Conservation (phyloP, 768 basidiomycete genomes). For the Wakefieldia striispora region DNA sequence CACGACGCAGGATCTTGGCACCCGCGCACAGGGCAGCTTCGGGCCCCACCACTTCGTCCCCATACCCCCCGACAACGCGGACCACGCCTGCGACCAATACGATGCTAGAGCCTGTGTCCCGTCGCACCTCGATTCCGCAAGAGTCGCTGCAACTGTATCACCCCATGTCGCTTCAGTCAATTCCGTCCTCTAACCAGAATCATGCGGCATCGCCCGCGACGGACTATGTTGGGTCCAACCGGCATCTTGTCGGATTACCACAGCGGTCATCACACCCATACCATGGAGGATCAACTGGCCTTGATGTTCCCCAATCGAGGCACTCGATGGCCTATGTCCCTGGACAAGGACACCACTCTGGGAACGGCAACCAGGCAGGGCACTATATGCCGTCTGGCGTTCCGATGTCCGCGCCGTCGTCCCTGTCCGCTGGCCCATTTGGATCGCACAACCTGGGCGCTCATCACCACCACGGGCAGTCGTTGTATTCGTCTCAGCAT, state of each 20-base stretch:
- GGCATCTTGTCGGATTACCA: slow-evolving; percentile 47
- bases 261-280: slow-evolving; percentile 33
- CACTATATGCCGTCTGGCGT: slow-evolving; percentile 37
- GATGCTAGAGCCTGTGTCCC: slow-evolving; percentile 39
- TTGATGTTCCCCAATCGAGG: slow-evolving; percentile 34
- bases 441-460: slow-evolving; percentile 26
- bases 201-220: slow-evolving; percentile 32
- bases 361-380: slow-evolving; percentile 27
- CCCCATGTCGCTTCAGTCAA: slow-evolving; percentile 72
- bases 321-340: slow-evolving; percentile 39
- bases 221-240: slow-evolving; percentile 43
- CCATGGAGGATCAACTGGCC: slow-evolving; percentile 16
- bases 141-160: slow-evolving; percentile 75
- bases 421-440: slow-evolving; percentile 41
- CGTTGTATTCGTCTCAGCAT: slow-evolving; percentile 32
- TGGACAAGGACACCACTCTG: slow-evolving; percentile 43
- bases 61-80: slow-evolving; percentile 53
- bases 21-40: slow-evolving; percentile 75
- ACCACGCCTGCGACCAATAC: slow-evolving; percentile 20
- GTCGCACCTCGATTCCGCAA: slow-evolving; percentile 66
- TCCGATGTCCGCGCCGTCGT: slow-evolving; percentile 52
- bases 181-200: slow-evolving; percentile 30
- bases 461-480: slow-evolving; percentile 29
- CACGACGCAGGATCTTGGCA: slow-evolving; percentile 78
- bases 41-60: slow-evolving; percentile 75